A percentile compares a stretch with the other conserved stretches of the same genome.
Evolutionary conservation across 179 eudicot genomes (phyloP).

Genomic region (Carnegiea gigantea): DNA sequence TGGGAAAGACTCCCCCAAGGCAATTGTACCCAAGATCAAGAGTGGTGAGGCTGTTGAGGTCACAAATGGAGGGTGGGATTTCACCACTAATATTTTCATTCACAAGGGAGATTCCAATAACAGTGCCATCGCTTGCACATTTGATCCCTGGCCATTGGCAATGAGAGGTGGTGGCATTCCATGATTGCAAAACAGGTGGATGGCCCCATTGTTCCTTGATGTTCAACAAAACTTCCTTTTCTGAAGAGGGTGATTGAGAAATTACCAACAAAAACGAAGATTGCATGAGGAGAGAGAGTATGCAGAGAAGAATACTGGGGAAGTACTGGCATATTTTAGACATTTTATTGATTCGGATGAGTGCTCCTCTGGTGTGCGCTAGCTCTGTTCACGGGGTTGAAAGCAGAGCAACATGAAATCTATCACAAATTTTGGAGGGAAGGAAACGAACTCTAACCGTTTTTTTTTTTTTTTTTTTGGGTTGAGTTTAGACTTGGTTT

Average conservation of each 20-base stretch:
- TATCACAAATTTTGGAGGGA: no score
- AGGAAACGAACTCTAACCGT: no score
- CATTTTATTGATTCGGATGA: slow-evolving; percentile 26
- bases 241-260: slow-evolving; percentile 33
- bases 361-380: neutral
- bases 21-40: slow-evolving; percentile 49
- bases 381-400: neutral
- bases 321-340: slow-evolving; percentile 22
- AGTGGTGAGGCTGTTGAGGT: slow-evolving; percentile 42
- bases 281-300: slow-evolving; percentile 27
- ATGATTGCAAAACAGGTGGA: slow-evolving; percentile 40
- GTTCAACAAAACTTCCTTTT: slow-evolving; percentile 39
- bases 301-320: neutral
- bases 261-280: slow-evolving; percentile 24
- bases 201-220: slow-evolving; percentile 49
- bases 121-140: slow-evolving; percentile 39
- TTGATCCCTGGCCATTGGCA: slow-evolving; percentile 65
- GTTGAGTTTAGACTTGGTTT: neutral
- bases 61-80: slow-evolving; percentile 57
- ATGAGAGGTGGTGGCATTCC: slow-evolving; percentile 52
- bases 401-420: neutral
- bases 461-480: no score
- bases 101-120: slow-evolving; percentile 42
- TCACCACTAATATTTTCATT: slow-evolving; percentile 23
- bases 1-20: slow-evolving; percentile 52